Base-by-base conservation (phyloP, 2,329 filamentous ascomycete genomes). In the Madurella mycetomatis region DNA sequence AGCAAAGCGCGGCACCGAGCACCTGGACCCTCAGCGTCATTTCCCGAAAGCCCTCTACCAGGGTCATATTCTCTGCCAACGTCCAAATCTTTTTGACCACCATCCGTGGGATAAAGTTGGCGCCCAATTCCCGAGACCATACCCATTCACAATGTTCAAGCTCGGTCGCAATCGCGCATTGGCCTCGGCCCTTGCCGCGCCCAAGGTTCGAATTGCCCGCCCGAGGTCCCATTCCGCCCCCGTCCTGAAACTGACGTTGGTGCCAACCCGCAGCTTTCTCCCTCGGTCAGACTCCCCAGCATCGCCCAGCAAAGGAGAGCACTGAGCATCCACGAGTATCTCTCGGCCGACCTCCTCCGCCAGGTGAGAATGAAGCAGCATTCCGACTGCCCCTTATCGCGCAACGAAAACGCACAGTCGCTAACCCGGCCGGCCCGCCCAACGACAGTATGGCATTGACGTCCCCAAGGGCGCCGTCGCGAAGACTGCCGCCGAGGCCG, bases 251-350 rank as follows among this genome's bases (percentile, higher is more conserved):
- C 54, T 63, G 50, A 64, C 61, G 32, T 41, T 25, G 25, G 59
- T 47, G n/a, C 46, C 41, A 66, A 68, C 67, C 54, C 25, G 25
- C 66, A 76, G 67, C 64, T 73, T 64, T 70, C 76, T 49, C 74
- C 78, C 62, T 70, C 75, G 60, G 69, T 78, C 68, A 81, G 80
- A 76, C 73, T 82, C 63, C 78, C 88, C 76, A 81, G 85, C 67
- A 73, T 82, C 67, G 81, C 76, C 65, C 82, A 94, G 76, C 84
- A 64, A 62, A 57, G 82, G 76, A 85, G 94, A 79, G 86, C 88
- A 70, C 84, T 99, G 71, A 94, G 90, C 71, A 96, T 99, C 70
- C 94, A 99, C 81, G 94, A 99, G 80, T 97, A 96, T 79, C 87
- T 92, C 69, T 96, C 94, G 67, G 90, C 91, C 67, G 89, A 92